Base-by-base conservation (phyloP, 441 rosid species). In the Gossypium schwendimanii region DNA sequence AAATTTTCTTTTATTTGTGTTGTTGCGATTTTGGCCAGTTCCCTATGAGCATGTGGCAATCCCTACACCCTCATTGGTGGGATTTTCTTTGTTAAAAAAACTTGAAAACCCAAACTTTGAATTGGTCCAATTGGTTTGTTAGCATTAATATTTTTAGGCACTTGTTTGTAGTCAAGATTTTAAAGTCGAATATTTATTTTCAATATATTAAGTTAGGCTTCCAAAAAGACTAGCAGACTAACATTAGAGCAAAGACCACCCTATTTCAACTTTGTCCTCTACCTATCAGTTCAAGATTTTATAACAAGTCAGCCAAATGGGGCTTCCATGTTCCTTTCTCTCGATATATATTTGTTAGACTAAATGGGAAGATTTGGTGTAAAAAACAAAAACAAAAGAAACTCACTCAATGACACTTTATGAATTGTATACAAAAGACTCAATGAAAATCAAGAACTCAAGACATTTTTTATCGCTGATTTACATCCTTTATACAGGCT, bases 111-210 rank as follows among this genome's bases (percentile, higher is more conserved):
- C 55, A 33, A 47, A 15, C 63, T 65, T 73, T 65, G 76, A 49
- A 72, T 49, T 24, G 23, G 75, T 69, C 79, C 66, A 72, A 76
- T 52, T 15, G 73, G 63, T 26, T 65, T 12, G n/a, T 41, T 70
- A 55, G 15, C 54, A 64, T 15, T 63, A 54, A 63, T 53, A 45
- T 11, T 14, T 17, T 57, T 6, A 26, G 70, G 55, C 18, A 31
- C 44, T 67, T 58, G 50, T 69, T 75, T 61, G 31, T 36, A 33
- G 50, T 54, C 63, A 53, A 52, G 47, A 31, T 53, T 17, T 54
- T 54, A 17, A 36, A 53, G 26, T 23, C 39, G 57, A 66, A 45
- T 23, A 55, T 23, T 47, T 39, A 66, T 55, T 45, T 47, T 23
- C 70, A 66, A 21, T 28, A 12, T 21, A 65, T 39, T 39, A 39